Conservation (phyloP, 495 filamentous ascomycete species). For the Xylaria telfairii region DNA sequence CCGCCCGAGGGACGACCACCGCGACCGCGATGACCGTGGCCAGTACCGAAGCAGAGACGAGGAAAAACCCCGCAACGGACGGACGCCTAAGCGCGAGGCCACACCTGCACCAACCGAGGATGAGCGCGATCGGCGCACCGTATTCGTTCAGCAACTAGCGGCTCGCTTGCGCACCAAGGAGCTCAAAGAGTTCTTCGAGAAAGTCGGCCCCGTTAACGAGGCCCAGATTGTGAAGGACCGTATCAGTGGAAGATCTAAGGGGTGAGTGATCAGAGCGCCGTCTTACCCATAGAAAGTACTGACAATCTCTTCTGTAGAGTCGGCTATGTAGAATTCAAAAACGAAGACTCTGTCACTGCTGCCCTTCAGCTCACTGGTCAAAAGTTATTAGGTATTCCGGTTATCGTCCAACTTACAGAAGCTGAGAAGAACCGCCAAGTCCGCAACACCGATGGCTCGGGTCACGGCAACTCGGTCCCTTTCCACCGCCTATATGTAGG, state of each 20-base stretch:
- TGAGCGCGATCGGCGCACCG: constrained; percentile 93
- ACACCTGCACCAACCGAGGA: constrained; percentile 83
- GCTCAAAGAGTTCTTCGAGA: constrained; percentile 93
- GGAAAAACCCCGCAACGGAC: constrained; percentile 51
- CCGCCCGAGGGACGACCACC: constrained; percentile 68
- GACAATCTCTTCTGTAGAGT: constrained; percentile 64
- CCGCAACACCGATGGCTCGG: constrained; percentile 75
- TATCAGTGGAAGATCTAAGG: constrained; percentile 95
- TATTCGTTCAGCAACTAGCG: constrained; percentile 98
- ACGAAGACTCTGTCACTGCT: constrained; percentile 89
- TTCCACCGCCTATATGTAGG: constrained; percentile 99
- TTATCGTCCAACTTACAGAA: constrained; percentile 98
- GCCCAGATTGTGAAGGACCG: constrained; percentile 99
- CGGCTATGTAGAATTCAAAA: constrained; percentile 98
- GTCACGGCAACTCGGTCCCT: constrained; percentile 74
- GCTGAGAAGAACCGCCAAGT: constrained; percentile 99
- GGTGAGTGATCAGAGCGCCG: constrained; percentile 62
- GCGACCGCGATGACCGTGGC: constrained; percentile 54
- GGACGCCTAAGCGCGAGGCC: constrained; percentile 56
- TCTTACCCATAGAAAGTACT: constrained; percentile 41
- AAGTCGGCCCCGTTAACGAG: constrained; percentile 94
- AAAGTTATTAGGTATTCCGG: constrained; percentile 96
- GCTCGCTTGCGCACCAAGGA: constrained; percentile 91
- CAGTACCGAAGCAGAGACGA: constrained; percentile 61
- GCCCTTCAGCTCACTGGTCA: constrained; percentile 99